Evolutionary conservation across 305 asterid species (phyloP), one percentile per base, ranked within the genome.

Genomic region (Fraxinus paxiana): DNA sequence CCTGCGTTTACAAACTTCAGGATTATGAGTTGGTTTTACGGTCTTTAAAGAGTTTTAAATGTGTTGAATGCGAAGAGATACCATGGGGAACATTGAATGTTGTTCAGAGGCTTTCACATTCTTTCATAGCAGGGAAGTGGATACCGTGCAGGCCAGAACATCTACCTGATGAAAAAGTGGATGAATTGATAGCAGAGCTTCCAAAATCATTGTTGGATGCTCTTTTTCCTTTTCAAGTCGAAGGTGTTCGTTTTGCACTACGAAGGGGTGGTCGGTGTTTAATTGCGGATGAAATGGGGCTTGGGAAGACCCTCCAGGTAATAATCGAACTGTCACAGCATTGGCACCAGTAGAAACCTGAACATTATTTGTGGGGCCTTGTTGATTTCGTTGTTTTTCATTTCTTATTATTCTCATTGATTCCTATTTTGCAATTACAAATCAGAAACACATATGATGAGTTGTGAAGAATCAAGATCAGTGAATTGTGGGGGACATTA

Each of bases 251-350:
- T 31, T 95, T 93, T 86, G 99, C 93, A 73, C 79, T 95, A 78
- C 88, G 94, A 80, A 90, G 99, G 88, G 99, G 99, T 56, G 99
- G 99, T 78, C 85, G 97, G 79, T 95, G 98, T 82, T 96, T 95
- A 80, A 90, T 95, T 80, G 99, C 98, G 0, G 99, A 95, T 89
- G 99, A 95, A 87, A 95, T 95, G 99, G 99, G 99, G 54, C 94
- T 95, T 43, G 99, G 99, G 37, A 95, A 95, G 88, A 93, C 99
- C 24, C 88, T 93, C 81, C 99, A 95, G 97, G 98, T 95, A 84
- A 59, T 80, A 31, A 59, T 79, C 26, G 13, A 26, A 28, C 28
- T 43, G 5, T 79, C 3, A 5, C 31, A 18, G 1, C 10, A n/a
- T 79, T 4, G 72, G 65, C 51, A 75, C 56, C 79, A 30, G 41